These are phyloP conservation scores for Bipolaris bicolor DNA, from an alignment of 2,329 filamentous ascomycete genomes.

Conservation along the genomic window DNA sequence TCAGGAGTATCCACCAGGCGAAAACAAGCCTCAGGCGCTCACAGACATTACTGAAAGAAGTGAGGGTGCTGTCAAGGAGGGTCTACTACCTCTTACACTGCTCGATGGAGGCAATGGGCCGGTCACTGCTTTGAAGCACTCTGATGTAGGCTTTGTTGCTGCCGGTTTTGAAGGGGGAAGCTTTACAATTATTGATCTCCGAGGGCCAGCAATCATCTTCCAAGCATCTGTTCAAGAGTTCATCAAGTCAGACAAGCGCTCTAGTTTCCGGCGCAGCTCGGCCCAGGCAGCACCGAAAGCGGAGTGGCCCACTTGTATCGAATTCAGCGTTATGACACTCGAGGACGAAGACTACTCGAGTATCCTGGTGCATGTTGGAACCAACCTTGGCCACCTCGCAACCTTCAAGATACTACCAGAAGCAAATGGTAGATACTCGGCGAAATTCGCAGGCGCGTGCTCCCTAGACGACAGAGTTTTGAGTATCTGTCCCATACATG, in stretches of 20 bases:
- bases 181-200: conserved; percentile 82
- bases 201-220: conserved; percentile 85
- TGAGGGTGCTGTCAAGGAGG: conserved; percentile 77
- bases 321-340: conserved; percentile 88
- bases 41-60: conserved; percentile 75
- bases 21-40: conserved; percentile 58
- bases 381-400: conserved; percentile 78
- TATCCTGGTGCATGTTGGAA: conserved; percentile 90
- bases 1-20: conserved; percentile 63
- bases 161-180: conserved; percentile 84
- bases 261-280: conserved; percentile 69
- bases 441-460: conserved; percentile 71
- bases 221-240: conserved; percentile 75
- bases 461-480: conserved; percentile 72
- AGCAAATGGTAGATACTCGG: conserved; percentile 70
- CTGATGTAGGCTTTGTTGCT: conserved; percentile 91
- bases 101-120: conserved; percentile 84
- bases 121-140: conserved; percentile 79
- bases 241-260: conserved; percentile 74
- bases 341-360: conserved; percentile 96
- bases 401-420: conserved; percentile 91
- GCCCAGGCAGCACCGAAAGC: conserved; percentile 54
- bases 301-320: conserved; percentile 81
- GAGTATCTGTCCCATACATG: conserved; percentile 77
- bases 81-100: conserved; percentile 78